Base-by-base conservation (phyloP, 164 flowering plant genomes). In the Vitis amurensis region DNA sequence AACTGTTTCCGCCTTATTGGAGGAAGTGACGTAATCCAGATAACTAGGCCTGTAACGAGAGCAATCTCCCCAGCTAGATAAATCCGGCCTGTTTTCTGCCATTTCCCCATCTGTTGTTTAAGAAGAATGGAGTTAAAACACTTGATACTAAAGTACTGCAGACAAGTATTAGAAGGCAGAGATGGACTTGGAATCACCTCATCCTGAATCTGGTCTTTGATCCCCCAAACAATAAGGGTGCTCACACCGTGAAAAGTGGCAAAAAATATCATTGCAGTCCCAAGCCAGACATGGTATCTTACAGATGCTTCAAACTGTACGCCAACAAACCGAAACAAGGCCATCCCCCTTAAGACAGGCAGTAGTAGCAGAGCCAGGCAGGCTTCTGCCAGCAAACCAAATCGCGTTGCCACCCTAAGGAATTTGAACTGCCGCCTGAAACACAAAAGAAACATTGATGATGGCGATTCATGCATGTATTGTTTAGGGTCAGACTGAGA, bases 21-120 rank as follows among this genome's bases (percentile, higher is more conserved):
- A 62, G 94, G 94, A 71, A 93, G 92, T 50, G 98, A 85, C 52
- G 98, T 88, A 79, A 88, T 79, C 91, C 91, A 89, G 55, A 93
- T 93, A 50, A 88, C 81, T 51, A 91, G 58, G 19, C 88, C 94
- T 53, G 84, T 71, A 11, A 79, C 70, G 13, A 91, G 86, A 30
- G 88, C 73, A 55, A 90, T 82, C 79, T 82, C 91, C 31, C 98
- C 98, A 0, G 97, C 98, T 17, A 93, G 85, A 83, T 93, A 91
- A 63, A 91, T 83, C 61, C 94, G 74, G 0, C 94, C 94, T 56
- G 84, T 87, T 70, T 71, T 85, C 77, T 93, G 98, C 98, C 97
- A 93, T 67, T 64, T 78, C 88, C 86, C 77, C 44, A 88, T 73
- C 98, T 91, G 82, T 71, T 44, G 52, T 63, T 44, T 31, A 57